phyloP scores from a whole-genome alignment of 306 rosid genomes.

The Elaeagnus macrophylla region DNA sequence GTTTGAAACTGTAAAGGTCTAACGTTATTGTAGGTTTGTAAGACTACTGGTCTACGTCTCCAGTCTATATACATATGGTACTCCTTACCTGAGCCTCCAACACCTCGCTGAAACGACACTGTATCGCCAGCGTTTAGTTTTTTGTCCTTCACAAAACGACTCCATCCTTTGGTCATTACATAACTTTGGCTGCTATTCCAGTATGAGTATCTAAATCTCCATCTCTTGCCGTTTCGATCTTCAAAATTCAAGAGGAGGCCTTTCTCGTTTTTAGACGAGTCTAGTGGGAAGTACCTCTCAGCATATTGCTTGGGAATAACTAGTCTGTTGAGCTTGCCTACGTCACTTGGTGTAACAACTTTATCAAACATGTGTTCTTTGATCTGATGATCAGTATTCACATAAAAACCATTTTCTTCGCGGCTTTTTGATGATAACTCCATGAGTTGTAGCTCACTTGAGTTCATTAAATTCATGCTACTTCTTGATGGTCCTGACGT shows the following conservation, averaged over 20 bases:
- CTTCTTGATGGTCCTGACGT: no score
- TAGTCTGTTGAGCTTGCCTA: constrained; percentile 78
- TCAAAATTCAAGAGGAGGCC: constrained; percentile 61
- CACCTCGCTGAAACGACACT: constrained; percentile 64
- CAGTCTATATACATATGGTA: constrained; percentile 57
- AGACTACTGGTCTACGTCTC: constrained; percentile 31
- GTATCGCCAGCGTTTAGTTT: constrained; percentile 77
- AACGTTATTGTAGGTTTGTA: constrained; percentile 10
- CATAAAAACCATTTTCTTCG: constrained; percentile 12
- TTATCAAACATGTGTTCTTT: constrained; percentile 84
- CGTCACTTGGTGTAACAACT: constrained; percentile 85
- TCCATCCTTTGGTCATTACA: constrained; percentile 94
- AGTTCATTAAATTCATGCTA: no score
- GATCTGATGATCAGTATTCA: constrained; percentile 28
- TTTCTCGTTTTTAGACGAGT: constrained; percentile 44
- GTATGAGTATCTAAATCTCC: constrained; percentile 86
- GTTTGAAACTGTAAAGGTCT: constrained; percentile 27
- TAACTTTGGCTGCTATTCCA: constrained; percentile 96
- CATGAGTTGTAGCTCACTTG: constrained; percentile 22
- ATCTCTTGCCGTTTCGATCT: constrained; percentile 57
- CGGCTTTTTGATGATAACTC: constrained; percentile 34
- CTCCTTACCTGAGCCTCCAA: constrained; percentile 27
- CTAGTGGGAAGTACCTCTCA: constrained; percentile 71
- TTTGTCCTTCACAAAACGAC: constrained; percentile 85
- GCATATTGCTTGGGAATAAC: constrained; percentile 86